Percentiles rank a stretch among this genome's conserved stretches.
Conservation (phyloP, 1,139 yeast genomes). For the Martiniozyma asiatica region DNA sequence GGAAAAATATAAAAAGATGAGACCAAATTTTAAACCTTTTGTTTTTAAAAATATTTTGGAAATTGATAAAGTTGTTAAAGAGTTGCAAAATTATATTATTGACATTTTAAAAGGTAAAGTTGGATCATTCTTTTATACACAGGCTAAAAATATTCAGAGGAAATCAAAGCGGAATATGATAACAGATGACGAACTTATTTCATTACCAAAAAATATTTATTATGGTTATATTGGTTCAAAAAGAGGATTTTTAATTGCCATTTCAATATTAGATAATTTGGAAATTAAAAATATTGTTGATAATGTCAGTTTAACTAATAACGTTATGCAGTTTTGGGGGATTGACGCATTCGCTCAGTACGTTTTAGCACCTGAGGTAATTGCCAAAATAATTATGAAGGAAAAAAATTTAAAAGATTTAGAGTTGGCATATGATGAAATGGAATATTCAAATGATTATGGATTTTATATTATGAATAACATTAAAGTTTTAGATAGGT, state of each 20-base stretch:
- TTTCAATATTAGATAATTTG: conserved; percentile 29
- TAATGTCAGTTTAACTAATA: conserved; percentile 24
- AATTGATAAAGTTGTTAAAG: conserved; percentile 21
- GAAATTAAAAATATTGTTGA: conserved; percentile 24
- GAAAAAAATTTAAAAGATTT: conserved; percentile 28
- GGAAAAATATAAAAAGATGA: conserved; percentile 11
- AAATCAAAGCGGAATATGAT: conserved; percentile 32
- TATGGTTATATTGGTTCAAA: conserved; percentile 53
- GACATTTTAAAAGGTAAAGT: conserved; percentile 32
- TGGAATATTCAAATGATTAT: conserved; percentile 41
- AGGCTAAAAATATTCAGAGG: conserved; percentile 31
- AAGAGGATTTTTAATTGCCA: conserved; percentile 31
- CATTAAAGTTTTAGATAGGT: no score
- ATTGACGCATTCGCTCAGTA: conserved; percentile 40
- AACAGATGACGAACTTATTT: conserved; percentile 35
- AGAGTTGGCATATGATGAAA: conserved; percentile 33
- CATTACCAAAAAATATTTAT: conserved; percentile 34
- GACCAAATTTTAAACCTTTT: conserved; percentile 12
- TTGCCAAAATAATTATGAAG: conserved; percentile 37
- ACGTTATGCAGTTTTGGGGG: conserved; percentile 52
- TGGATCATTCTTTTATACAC: conserved; percentile 35
- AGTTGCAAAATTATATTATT: conserved; percentile 27
- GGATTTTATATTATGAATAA: conserved; percentile 39
- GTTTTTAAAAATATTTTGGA: conserved; percentile 13
- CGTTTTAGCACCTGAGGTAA: conserved; percentile 54